Conservation (phyloP, 2,329 filamentous ascomycete genomes). For the Cercospora beticola region DNA sequence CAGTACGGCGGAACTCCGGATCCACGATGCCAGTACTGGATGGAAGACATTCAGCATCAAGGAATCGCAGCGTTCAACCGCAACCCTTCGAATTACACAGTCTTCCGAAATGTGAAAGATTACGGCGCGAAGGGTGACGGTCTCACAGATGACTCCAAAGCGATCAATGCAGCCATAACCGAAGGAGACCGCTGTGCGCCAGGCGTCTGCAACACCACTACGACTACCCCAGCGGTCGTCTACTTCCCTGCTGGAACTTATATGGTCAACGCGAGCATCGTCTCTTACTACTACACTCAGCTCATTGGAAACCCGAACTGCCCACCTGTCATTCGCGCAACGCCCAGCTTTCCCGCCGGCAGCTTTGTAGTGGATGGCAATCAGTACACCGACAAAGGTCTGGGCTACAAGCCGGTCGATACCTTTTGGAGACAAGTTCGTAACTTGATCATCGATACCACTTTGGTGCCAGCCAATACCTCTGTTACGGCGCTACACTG, state of each 20-base stretch:
- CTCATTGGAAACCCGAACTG: neutral
- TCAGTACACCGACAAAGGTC: neutral
- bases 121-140: neutral
- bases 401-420: neutral
- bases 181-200: neutral
- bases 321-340: neutral
- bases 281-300: neutral
- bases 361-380: neutral
- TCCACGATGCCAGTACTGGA: conserved; percentile 35
- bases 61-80: conserved; percentile 51
- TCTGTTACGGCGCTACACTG: neutral
- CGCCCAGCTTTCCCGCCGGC: neutral
- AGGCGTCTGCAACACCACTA: neutral
- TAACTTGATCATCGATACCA: neutral
- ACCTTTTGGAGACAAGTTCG: neutral
- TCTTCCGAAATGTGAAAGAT: neutral
- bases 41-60: conserved; percentile 51
- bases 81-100: neutral
- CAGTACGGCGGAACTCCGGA: neutral
- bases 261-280: neutral
- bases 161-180: neutral
- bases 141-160: neutral
- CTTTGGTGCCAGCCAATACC: neutral
- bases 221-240: neutral
- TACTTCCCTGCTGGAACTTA: neutral